A percentile compares a stretch with the other conserved stretches of the same genome.
Conservation (phyloP, 441 rosid species). For the Erodium trifolium region DNA sequence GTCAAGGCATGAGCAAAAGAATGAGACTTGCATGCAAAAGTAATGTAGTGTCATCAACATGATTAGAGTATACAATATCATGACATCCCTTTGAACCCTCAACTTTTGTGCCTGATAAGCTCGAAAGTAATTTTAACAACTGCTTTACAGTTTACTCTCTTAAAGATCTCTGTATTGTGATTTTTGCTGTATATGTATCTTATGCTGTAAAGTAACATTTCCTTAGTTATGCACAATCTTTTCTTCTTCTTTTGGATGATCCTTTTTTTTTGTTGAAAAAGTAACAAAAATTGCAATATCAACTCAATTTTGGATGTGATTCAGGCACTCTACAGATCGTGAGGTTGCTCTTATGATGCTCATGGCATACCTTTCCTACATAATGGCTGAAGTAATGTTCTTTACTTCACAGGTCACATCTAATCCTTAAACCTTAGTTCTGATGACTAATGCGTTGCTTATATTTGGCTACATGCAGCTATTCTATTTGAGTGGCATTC, state of each 20-base stretch:
- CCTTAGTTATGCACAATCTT: background rate
- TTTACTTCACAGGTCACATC: background rate
- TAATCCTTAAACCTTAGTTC: background rate
- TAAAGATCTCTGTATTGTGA: background rate
- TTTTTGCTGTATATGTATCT: background rate
- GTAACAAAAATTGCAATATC: background rate
- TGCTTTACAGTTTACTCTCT: background rate
- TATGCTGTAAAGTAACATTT: background rate
- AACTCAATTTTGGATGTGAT: slow-evolving; percentile 4
- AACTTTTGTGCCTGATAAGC: background rate
- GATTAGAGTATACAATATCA: background rate
- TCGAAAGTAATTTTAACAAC: background rate
- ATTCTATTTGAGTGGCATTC: slow-evolving; percentile 48
- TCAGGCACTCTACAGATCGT: slow-evolving; percentile 61
- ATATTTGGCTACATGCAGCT: slow-evolving; percentile 36
- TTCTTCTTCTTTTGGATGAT: background rate
- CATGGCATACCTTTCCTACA: slow-evolving; percentile 66
- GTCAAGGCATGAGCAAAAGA: background rate
- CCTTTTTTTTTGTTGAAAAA: background rate
- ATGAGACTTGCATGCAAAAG: background rate
- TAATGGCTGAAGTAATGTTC: slow-evolving; percentile 48
- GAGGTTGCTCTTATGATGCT: slow-evolving; percentile 68
- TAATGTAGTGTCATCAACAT: background rate
- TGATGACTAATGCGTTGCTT: background rate
- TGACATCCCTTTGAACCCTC: background rate